Evolutionary conservation across 495 filamentous ascomycete genomes (phyloP), one percentile per base, ranked within the genome.

Genomic region (Aspergillus mulundensis): DNA sequence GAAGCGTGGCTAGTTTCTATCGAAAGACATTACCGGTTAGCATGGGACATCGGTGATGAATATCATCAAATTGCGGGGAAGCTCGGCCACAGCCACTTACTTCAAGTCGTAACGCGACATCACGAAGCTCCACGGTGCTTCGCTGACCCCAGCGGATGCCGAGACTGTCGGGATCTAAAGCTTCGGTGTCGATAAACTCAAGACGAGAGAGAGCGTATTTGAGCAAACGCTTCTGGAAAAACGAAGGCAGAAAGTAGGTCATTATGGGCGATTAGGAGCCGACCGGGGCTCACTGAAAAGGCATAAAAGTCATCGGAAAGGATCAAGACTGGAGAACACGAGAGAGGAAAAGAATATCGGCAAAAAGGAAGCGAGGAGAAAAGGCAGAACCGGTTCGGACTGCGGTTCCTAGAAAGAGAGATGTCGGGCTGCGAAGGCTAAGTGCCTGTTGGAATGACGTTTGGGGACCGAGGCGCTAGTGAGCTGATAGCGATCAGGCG

Each of bases 171-270:
- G 87, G 76, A 59, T 95, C 88, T 38, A 95, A 64, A 2, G 86
- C 84, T 62, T 92, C 83, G 24, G 86, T 86, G 62, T 97, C 92
- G 23, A 97, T 79, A 23, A 95, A 69, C 50, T 92, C 90, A 39
- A 93, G 70, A 53, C 87, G 84, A 5, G 87, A 87, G 24, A 97
- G 73, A 21, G 84, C 89, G 69, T 91, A 95, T 58, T 87, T 84
- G 44, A 96, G 77, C 53, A 94, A 74, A 62, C 85, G 83, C 77
- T 92, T 92, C 71, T 89, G 87, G 71, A 94, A 84, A 61, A 82
- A 87, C 36, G 87, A 90, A 43, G 87, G 84, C 65, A 87, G 70
- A 66, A 94, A 87, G 67, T 72, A 77, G 42, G 71, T 70, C 75
- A 78, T 78, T 54, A 61, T 66, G 63, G 63, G 58, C 53, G 50